phyloP scores from a whole-genome alignment of 371 early-diverging fungal genomes.

The Mucor ambiguus region DNA sequence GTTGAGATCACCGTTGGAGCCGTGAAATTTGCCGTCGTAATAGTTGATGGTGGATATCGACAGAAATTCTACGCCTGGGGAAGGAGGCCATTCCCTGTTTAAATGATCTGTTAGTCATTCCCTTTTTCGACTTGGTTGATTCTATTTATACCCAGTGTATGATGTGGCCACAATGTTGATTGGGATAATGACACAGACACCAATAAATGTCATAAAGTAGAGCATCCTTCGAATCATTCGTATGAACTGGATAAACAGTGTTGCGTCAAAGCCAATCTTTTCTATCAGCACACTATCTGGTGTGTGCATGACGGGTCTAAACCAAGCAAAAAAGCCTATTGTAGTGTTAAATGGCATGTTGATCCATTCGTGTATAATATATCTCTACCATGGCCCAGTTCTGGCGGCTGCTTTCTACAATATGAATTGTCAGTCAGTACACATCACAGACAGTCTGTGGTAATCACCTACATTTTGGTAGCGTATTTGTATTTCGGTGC shows the following conservation, averaged over 20 bases:
- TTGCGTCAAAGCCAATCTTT: constrained; percentile 78
- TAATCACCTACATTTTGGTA: constrained; percentile 39
- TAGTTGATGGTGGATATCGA: constrained; percentile 44
- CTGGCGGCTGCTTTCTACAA: constrained; percentile 68
- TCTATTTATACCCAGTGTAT: constrained; percentile 48
- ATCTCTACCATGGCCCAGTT: constrained; percentile 36
- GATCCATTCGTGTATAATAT: not conserved
- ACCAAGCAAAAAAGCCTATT: constrained; percentile 66
- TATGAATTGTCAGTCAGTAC: not conserved
- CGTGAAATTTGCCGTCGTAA: constrained; percentile 34
- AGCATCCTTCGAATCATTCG: constrained; percentile 64
- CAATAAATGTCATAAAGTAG: constrained; percentile 58
- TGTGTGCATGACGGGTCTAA: constrained; percentile 58
- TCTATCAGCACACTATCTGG: constrained; percentile 63
- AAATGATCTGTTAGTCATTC: not conserved
- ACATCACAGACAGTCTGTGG: too few species aligned
- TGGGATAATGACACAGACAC: constrained; percentile 65
- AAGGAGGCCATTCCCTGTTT: constrained; percentile 45
- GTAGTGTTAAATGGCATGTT: not conserved
- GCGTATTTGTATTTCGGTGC: constrained; percentile 54
- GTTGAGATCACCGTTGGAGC: constrained; percentile 25
- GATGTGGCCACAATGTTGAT: constrained; percentile 62
- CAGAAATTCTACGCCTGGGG: constrained; percentile 37
- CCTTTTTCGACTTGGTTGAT: not conserved
- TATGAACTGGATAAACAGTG: constrained; percentile 76